A percentile compares a stretch with the other conserved stretches of the same genome.
Conservation (phyloP, 2,329 filamentous ascomycete species). For the Talaromyces islandicus region DNA sequence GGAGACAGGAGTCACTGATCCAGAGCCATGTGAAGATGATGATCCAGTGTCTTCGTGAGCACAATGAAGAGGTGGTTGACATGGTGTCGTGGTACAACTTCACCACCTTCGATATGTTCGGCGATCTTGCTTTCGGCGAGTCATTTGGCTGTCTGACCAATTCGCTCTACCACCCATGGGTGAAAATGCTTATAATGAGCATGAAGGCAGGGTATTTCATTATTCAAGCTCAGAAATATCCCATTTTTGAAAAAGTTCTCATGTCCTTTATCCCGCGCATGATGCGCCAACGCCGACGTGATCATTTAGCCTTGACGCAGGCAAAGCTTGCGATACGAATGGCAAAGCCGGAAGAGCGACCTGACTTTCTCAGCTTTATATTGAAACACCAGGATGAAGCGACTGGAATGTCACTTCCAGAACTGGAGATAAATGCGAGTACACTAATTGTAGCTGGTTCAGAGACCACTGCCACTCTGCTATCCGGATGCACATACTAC, state of each 20-base stretch:
- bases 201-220: background rate
- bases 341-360: background rate
- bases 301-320: background rate
- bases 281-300: background rate
- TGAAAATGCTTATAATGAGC: background rate
- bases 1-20: conserved; percentile 28
- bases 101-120: background rate
- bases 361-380: conserved; percentile 3
- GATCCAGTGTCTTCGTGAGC: conserved; percentile 5
- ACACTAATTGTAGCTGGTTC: background rate
- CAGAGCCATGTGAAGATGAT: conserved; percentile 24
- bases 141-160: background rate
- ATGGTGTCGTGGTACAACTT: background rate
- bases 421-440: background rate
- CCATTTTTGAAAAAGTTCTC: background rate
- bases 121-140: background rate
- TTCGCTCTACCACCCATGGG: background rate
- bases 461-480: background rate
- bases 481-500: background rate
- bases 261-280: background rate
- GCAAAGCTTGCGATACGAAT: background rate
- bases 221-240: background rate
- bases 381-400: background rate
- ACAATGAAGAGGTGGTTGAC: background rate
- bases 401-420: background rate